Base-by-base conservation (phyloP, 257 asterid genomes). In the Rauvolfia tetraphylla region DNA sequence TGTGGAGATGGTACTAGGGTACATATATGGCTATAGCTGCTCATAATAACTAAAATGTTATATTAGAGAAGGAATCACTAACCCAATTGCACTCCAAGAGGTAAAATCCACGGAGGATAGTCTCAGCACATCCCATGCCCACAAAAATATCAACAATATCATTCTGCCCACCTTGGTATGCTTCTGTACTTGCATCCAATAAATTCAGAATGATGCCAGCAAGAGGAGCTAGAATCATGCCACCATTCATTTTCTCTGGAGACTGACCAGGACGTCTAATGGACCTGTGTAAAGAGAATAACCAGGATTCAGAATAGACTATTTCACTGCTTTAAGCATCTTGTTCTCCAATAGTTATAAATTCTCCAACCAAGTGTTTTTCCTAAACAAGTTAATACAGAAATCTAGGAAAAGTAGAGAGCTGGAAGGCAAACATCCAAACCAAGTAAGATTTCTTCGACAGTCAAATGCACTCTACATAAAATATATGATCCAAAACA, bases 191-290 rank as follows among this genome's bases (percentile, higher is more conserved):
- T 31, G 89, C 91, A 83, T 90, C 96, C 84, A 94, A 70, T 77
- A 94, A 82, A 86, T 94, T 94, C 42, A 87, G 84, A 73, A 94
- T 88, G 76, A 94, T 94, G 77, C 97, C 98, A 38, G 97, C 95
- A 25, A 94, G 91, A 20, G 98, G 98, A 66, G 96, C 97, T 81
- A 94, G 83, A 69, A 94, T 86, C 96, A 88, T 92, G 83, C 98
- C 92, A 56, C 88, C 87, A 81, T 85, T 86, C 63, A 86, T 88
- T 83, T 91, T 94, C 81, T 92, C 98, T 17, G 90, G 81, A 25
- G 89, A 84, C 59, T 88, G 94, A 66, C 98, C 96, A 7, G 93
- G 90, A 34, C 96, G 91, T 82, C 92, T 89, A 54, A 92, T 68
- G 34, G 89, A 85, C 77, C 98, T 94, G 87, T 2, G 11, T 51